These are phyloP conservation scores for Chaetoscypha palmicola DNA, from an alignment of 2,329 filamentous ascomycete genomes.

Conservation along the genomic window DNA sequence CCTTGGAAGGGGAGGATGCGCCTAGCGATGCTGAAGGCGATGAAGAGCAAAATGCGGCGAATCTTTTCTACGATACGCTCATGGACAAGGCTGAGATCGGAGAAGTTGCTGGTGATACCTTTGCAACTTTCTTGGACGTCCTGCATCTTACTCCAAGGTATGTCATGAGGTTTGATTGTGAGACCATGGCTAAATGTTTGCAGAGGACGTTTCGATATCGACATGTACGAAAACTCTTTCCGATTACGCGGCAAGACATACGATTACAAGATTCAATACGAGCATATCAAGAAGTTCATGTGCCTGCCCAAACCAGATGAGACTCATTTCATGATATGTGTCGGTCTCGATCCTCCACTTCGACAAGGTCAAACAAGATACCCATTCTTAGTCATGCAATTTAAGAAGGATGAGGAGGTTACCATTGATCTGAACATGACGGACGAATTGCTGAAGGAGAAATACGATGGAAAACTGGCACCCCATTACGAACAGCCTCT, in stretches of 20 bases:
- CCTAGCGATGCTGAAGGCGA: slow-evolving; percentile 52
- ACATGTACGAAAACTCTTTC: slow-evolving; percentile 98
- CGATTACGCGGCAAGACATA: slow-evolving; percentile 97
- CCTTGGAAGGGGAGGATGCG: slow-evolving; percentile 56
- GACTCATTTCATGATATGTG: slow-evolving; percentile 86
- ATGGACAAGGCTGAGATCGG: slow-evolving; percentile 99
- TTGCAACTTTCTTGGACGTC: slow-evolving; percentile 93
- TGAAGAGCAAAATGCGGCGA: slow-evolving; percentile 91
- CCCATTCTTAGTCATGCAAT: slow-evolving; percentile 97
- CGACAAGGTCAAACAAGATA: slow-evolving; percentile 97
- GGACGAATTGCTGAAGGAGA: slow-evolving; percentile 73
- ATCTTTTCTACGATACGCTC: slow-evolving; percentile 94
- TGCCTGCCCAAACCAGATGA: slow-evolving; percentile 98
- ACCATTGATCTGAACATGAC: slow-evolving; percentile 95
- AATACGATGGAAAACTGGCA: slow-evolving; percentile 86
- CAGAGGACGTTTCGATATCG: slow-evolving; percentile 98
- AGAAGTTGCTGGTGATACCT: slow-evolving; percentile 96
- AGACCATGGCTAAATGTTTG: slow-evolving; percentile 23
- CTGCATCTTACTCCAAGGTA: slow-evolving; percentile 92
- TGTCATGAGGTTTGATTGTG: slow-evolving; percentile 18
- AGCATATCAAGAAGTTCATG: slow-evolving; percentile 98
- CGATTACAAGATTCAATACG: slow-evolving; percentile 99
- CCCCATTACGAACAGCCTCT: slow-evolving; percentile 89
- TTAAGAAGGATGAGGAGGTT: slow-evolving; percentile 96
- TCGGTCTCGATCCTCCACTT: slow-evolving; percentile 89